Conservation (phyloP, 2,329 filamentous ascomycete genomes). For the Aspergillus sergii region DNA sequence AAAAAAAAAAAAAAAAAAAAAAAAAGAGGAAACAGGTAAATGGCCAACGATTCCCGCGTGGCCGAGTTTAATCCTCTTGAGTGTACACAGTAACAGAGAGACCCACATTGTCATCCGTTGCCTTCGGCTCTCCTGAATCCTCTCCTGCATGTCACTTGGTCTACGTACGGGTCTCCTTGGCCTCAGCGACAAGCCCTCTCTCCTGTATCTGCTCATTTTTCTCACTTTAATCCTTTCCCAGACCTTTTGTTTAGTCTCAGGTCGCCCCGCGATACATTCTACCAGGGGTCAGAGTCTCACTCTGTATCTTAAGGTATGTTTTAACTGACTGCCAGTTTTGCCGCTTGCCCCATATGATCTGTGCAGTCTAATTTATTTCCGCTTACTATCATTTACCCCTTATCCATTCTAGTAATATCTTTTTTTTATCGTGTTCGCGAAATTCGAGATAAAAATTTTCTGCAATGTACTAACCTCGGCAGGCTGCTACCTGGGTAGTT, state of each 20-base stretch:
- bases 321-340: background rate
- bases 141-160: constrained; percentile 9
- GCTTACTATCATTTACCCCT: background rate
- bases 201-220: background rate
- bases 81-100: background rate
- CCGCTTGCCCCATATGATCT: background rate
- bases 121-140: constrained; percentile 14
- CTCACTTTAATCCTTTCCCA: background rate
- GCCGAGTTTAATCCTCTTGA: constrained; percentile 6
- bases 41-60: constrained; percentile 4
- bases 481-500: background rate
- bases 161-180: constrained; percentile 1
- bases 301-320: constrained; percentile 1
- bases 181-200: background rate
- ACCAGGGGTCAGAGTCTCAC: background rate
- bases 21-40: background rate
- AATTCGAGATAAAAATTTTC: background rate
- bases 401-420: background rate
- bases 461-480: background rate
- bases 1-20: background rate
- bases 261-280: background rate
- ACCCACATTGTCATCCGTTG: constrained; percentile 10
- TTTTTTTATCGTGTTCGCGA: background rate
- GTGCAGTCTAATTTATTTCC: background rate
- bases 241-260: background rate